phyloP scores from a whole-genome alignment of 306 rosid genomes.

The Dalbergia oliveri region DNA sequence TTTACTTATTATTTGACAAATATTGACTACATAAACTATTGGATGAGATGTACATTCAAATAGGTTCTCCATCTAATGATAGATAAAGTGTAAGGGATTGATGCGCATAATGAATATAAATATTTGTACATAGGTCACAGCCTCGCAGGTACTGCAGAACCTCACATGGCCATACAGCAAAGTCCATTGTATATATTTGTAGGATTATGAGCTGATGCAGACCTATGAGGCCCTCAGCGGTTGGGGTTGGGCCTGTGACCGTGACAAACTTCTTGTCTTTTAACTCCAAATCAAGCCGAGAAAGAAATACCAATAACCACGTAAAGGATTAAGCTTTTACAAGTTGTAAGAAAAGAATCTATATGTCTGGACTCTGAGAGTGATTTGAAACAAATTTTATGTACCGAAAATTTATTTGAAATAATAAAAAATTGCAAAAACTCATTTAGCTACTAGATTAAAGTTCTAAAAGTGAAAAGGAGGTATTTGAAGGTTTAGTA shows the following conservation, averaged over 20 bases:
- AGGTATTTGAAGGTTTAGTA: slow-evolving; percentile 19
- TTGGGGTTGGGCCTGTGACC: slow-evolving; percentile 10
- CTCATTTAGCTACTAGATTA: neutral
- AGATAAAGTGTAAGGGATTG: too few species aligned
- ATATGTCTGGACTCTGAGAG: neutral
- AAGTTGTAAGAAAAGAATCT: slow-evolving; percentile 54
- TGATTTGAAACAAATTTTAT: neutral
- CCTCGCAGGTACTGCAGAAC: slow-evolving; percentile 19
- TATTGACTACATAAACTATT: too few species aligned
- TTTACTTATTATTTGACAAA: too few species aligned
- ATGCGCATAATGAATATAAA: too few species aligned
- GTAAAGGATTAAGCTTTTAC: slow-evolving; percentile 58
- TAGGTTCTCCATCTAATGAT: too few species aligned
- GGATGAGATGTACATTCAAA: too few species aligned
- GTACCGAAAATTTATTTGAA: neutral
- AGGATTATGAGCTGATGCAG: neutral
- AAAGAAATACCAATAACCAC: slow-evolving; percentile 38
- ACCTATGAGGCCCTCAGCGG: neutral
- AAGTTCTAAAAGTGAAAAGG: slow-evolving; percentile 13
- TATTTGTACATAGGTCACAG: too few species aligned
- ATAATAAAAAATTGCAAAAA: neutral
- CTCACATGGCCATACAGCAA: slow-evolving; percentile 39
- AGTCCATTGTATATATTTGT: neutral
- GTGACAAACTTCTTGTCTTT: slow-evolving; percentile 34
- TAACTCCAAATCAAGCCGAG: neutral